These are phyloP conservation scores for Lasiodiplodia hormozganensis DNA, from an alignment of 2,329 filamentous ascomycete species.

Conservation along the genomic window DNA sequence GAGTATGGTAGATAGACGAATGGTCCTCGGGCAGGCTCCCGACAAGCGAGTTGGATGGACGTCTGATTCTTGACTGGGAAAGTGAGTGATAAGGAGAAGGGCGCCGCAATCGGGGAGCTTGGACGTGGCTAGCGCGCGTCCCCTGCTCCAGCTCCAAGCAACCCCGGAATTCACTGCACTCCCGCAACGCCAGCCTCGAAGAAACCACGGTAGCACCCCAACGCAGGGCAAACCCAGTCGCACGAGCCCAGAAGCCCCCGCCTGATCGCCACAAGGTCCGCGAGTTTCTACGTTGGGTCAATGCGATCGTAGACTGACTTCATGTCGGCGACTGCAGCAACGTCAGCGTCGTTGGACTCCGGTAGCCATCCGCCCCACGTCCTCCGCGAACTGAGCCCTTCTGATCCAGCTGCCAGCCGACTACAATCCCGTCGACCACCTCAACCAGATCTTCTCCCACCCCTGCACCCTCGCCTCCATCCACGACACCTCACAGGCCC, in stretches of 20 bases:
- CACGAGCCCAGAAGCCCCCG: slow-evolving; percentile 2
- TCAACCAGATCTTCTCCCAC: slow-evolving; percentile 93
- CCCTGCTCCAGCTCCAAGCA: slow-evolving; percentile 26
- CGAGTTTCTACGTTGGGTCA: slow-evolving; percentile 34
- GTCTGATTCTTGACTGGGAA: neutral
- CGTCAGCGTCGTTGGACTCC: slow-evolving; percentile 47
- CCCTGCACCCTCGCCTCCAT: slow-evolving; percentile 84
- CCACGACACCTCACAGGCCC: slow-evolving; percentile 72
- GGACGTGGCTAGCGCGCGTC: slow-evolving; percentile 20
- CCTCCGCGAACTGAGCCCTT: slow-evolving; percentile 6
- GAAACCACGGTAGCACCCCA: slow-evolving; percentile 14
- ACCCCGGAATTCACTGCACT: slow-evolving; percentile 24
- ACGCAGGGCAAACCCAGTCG: slow-evolving; percentile 2
- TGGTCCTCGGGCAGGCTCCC: slow-evolving; percentile 11
- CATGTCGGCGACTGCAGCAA: slow-evolving; percentile 42
- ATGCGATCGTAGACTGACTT: slow-evolving; percentile 43
- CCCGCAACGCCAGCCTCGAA: slow-evolving; percentile 22
- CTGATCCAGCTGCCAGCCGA: slow-evolving; percentile 62
- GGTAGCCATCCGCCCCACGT: slow-evolving; percentile 37
- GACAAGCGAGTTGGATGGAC: neutral
- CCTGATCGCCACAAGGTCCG: slow-evolving; percentile 13
- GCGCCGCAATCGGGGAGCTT: slow-evolving; percentile 17
- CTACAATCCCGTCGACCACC: slow-evolving; percentile 90
- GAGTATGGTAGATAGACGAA: slow-evolving; percentile 5
- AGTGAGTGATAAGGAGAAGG: neutral